Percentiles rank a stretch among this genome's conserved stretches.
Evolutionary conservation across 2,329 filamentous ascomycete genomes (phyloP).

Genomic region (Harringtonia lauricola): DNA sequence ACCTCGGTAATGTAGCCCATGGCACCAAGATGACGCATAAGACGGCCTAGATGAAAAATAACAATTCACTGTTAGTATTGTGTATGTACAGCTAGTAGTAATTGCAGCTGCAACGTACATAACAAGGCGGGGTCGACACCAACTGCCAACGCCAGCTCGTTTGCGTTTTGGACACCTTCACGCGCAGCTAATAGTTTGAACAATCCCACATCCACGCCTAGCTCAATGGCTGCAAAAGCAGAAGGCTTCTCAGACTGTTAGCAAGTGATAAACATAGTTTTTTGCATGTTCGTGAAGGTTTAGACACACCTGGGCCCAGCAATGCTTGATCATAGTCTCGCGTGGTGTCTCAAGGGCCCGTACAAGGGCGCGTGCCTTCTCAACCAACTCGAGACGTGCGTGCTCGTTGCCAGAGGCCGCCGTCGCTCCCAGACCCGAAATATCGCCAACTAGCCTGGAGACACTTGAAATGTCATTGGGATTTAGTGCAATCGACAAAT

Average conservation of each 20-base stretch:
- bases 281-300: background rate
- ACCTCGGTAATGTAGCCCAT: conserved; percentile 28
- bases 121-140: conserved; percentile 18
- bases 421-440: background rate
- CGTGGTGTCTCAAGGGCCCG: conserved; percentile 31
- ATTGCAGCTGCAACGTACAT: conserved; percentile 12
- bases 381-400: conserved; percentile 19
- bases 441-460: conserved; percentile 6
- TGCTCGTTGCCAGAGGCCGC: background rate
- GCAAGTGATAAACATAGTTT: background rate
- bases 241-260: conserved; percentile 1
- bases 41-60: conserved; percentile 12
- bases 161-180: conserved; percentile 19
- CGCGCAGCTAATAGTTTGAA: conserved; percentile 22
- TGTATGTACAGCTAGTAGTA: too few relatives aligned
- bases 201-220: conserved; percentile 24
- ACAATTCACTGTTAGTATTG: too few relatives aligned
- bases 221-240: conserved; percentile 2
- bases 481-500: conserved; percentile 4
- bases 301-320: conserved; percentile 28
- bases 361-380: conserved; percentile 21
- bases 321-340: conserved; percentile 35
- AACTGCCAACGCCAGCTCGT: conserved; percentile 19
- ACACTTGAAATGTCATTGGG: conserved; percentile 8
- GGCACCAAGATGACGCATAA: conserved; percentile 25